phyloP scores from a whole-genome alignment of 2,329 filamentous ascomycete genomes.

The Plectosphaerella cucumerina region DNA sequence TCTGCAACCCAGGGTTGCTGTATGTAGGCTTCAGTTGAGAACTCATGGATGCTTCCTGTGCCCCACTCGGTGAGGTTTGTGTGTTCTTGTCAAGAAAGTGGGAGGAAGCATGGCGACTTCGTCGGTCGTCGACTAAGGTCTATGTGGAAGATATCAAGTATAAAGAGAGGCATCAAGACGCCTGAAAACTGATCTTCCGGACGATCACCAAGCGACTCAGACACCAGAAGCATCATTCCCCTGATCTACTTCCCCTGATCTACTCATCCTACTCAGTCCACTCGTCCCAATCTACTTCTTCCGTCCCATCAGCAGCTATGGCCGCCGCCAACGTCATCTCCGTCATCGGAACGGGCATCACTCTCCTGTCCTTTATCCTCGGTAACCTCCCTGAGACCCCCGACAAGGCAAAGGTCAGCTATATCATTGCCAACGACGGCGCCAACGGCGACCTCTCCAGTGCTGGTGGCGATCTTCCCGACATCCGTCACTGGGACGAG shows the following conservation, averaged over 20 bases:
- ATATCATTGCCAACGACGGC: slow-evolving; percentile 12
- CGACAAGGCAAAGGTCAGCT: slow-evolving; percentile 5
- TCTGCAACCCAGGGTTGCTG: too few species aligned
- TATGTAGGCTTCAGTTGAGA: too few species aligned
- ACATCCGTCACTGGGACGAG: slow-evolving; percentile 21
- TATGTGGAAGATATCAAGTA: too few species aligned
- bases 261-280: too few species aligned
- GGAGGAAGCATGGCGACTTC: too few species aligned
- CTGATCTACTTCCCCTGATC: too few species aligned
- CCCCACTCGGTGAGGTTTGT: too few species aligned
- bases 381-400: neutral
- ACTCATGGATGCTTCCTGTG: too few species aligned
- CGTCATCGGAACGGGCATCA: slow-evolving; percentile 5
- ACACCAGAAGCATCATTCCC: neutral
- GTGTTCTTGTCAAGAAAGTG: too few species aligned
- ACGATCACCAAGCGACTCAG: too few species aligned
- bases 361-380: slow-evolving; percentile 4
- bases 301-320: neutral
- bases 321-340: slow-evolving; percentile 1
- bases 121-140: too few species aligned
- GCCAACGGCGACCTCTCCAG: slow-evolving; percentile 11
- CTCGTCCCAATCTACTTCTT: neutral
- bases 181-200: neutral
- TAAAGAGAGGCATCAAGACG: neutral
- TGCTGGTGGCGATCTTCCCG: slow-evolving; percentile 19